Conservation (phyloP, 164 flowering plant genomes). For the Annona cherimola region DNA sequence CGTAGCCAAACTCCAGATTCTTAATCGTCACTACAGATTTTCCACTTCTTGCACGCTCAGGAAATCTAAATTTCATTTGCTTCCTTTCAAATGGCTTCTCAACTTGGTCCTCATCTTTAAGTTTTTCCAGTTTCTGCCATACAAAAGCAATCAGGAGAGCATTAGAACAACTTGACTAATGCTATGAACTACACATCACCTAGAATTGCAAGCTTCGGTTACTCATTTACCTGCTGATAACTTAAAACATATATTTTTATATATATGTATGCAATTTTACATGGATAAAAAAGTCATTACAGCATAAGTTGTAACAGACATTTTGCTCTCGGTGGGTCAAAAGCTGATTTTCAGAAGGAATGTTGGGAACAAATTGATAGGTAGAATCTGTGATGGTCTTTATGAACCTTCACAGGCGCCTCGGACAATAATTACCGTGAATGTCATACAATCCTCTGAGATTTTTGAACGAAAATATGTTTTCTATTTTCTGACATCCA, state of each 20-base stretch:
- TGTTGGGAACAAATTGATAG: background rate
- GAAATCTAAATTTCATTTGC: slow-evolving; percentile 89
- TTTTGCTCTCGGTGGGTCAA: background rate
- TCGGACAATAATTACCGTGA: background rate
- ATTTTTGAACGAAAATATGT: background rate
- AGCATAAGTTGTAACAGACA: background rate
- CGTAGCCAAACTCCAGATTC: slow-evolving; percentile 65
- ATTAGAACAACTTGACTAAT: background rate
- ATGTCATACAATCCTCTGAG: background rate
- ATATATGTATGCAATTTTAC: background rate
- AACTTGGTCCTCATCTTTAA: slow-evolving; percentile 77
- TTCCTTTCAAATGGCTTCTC: slow-evolving; percentile 96
- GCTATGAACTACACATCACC: background rate
- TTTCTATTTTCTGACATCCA: background rate
- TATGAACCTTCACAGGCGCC: background rate
- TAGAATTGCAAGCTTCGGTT: background rate
- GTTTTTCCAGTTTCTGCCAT: slow-evolving; percentile 84
- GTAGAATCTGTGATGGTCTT: background rate
- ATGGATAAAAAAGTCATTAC: background rate
- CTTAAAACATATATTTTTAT: background rate
- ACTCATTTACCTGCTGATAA: background rate
- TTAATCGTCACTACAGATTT: slow-evolving; percentile 54
- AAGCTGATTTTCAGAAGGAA: background rate
- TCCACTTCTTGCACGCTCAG: slow-evolving; percentile 94
- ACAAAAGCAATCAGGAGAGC: slow-evolving; percentile 7